phyloP scores from a whole-genome alignment of 371 early-diverging fungal species.

The Dentiscutata heterogama region DNA sequence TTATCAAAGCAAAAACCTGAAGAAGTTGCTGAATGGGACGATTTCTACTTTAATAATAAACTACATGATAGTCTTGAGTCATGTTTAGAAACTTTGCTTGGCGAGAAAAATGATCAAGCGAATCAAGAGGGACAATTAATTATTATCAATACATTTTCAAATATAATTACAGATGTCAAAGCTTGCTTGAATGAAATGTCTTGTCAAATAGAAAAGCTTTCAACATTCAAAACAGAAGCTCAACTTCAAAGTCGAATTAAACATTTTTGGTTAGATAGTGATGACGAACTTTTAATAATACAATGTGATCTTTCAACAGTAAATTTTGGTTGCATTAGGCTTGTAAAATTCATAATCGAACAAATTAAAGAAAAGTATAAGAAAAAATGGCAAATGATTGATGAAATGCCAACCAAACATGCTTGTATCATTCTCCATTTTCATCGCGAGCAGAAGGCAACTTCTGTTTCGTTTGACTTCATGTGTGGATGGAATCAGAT shows the following conservation, averaged over 20 bases:
- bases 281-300: constrained; percentile 1
- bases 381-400: constrained; percentile 7
- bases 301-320: constrained; percentile 42
- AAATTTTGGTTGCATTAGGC: constrained; percentile 22
- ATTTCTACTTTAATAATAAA: constrained; percentile 7
- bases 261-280: constrained; percentile 37
- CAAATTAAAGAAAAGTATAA: constrained; percentile 19
- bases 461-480: constrained; percentile 8
- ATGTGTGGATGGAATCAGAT: constrained; percentile 45
- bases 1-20: neutral
- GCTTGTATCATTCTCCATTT: constrained; percentile 44
- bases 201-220: constrained; percentile 40
- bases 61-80: constrained; percentile 27
- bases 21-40: constrained; percentile 19
- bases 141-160: constrained; percentile 41
- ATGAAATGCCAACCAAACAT: neutral
- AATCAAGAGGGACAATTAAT: neutral
- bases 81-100: neutral
- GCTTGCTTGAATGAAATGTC: neutral
- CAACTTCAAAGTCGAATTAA: constrained; percentile 7
- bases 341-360: constrained; percentile 43
- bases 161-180: constrained; percentile 42
- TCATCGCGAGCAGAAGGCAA: neutral
- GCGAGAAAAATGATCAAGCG: no score
- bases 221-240: constrained; percentile 39